Evolutionary conservation across 116 monocot species (phyloP).

Genomic region (Dioscorea cayenensis): DNA sequence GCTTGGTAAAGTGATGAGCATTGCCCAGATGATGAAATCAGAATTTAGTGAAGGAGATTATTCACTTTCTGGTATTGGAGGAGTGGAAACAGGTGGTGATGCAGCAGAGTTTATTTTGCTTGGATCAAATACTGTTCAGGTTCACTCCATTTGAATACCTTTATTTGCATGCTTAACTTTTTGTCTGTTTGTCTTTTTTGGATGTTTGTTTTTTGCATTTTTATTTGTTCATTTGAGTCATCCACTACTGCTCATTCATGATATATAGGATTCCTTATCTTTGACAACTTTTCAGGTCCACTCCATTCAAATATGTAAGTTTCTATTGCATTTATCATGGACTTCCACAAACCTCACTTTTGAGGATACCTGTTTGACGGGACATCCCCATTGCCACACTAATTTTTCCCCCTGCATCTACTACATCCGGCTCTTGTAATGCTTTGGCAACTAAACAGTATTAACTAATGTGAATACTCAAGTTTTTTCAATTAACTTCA

Average conservation of each 20-base stretch:
- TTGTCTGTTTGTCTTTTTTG: neutral
- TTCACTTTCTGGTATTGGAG: constrained; percentile 93
- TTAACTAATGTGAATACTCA: neutral
- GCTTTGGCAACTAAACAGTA: no score
- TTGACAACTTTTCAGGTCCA: no score
- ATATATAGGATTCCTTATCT: no score
- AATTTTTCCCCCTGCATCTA: no score
- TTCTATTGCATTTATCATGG: neutral
- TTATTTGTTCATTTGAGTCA: neutral
- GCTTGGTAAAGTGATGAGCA: constrained; percentile 92
- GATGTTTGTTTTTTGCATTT: neutral
- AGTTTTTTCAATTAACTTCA: neutral
- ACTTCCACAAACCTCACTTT: neutral
- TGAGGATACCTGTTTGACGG: neutral
- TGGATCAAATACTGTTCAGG: constrained; percentile 95
- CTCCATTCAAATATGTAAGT: neutral
- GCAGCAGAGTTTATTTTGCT: constrained; percentile 95
- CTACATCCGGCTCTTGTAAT: no score
- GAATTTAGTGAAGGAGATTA: constrained; percentile 48
- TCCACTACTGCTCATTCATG: no score
- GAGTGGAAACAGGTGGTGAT: constrained; percentile 87
- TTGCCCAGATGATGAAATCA: constrained; percentile 82
- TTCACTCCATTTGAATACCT: constrained; percentile 1
- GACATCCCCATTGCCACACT: neutral
- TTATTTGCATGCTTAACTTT: neutral